Evolutionary conservation across 1,284 basidiomycete species (phyloP).

Genomic region (Bondarzewia mesenterica): DNA sequence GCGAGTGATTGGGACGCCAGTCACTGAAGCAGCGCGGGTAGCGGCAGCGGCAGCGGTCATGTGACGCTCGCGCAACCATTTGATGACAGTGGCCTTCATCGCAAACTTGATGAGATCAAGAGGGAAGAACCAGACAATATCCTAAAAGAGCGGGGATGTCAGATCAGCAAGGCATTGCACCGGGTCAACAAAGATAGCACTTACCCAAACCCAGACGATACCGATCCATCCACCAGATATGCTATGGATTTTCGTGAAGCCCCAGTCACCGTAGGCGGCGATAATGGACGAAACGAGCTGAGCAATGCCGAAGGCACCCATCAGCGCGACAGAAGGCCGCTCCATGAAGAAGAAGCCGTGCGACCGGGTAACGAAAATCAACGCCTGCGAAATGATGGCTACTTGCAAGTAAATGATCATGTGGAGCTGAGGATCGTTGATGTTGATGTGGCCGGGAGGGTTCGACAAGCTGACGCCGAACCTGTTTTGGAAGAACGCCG

Average conservation of each 20-base stretch:
- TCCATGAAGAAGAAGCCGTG: constrained; percentile 99
- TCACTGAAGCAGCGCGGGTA: constrained; percentile 31
- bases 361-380: constrained; percentile 95
- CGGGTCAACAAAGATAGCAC: constrained; percentile 20
- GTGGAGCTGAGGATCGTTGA: constrained; percentile 76
- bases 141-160: constrained; percentile 38
- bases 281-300: constrained; percentile 95
- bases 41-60: constrained; percentile 37
- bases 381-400: constrained; percentile 95
- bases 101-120: constrained; percentile 94
- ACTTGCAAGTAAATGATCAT: constrained; percentile 86
- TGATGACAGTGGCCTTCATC: constrained; percentile 91
- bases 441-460: constrained; percentile 30
- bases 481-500: constrained; percentile 83
- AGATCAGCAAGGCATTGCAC: constrained; percentile 1
- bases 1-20: constrained; percentile 73
- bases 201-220: constrained; percentile 92
- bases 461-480: constrained; percentile 66
- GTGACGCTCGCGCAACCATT: constrained; percentile 68
- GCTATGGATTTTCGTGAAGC: constrained; percentile 72
- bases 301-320: constrained; percentile 87
- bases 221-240: constrained; percentile 94
- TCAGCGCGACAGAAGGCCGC: constrained; percentile 84
- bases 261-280: constrained; percentile 87
- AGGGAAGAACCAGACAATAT: constrained; percentile 92